Evolutionary conservation across 2,329 filamentous ascomycete species (phyloP), one percentile per base, ranked within the genome.

Genomic region (Alternaria incomplexa): DNA sequence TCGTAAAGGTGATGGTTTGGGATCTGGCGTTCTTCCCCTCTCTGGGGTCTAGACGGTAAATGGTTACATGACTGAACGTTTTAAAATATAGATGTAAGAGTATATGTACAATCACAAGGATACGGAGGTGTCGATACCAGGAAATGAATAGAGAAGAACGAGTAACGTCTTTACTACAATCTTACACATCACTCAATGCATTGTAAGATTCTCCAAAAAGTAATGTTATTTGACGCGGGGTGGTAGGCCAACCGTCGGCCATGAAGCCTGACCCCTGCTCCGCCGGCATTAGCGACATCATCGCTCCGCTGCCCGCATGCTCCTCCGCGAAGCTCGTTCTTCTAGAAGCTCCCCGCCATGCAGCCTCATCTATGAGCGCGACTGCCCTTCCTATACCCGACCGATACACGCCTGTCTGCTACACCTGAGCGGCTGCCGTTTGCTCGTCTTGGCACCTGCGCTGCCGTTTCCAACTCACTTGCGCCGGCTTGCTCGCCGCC

Each of bases 281-380:
- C 47, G 56, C 60, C 30, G 44, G 48, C 32, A 46, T 62, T 62
- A 40, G 59, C 59, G 59, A 62, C 48, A 28, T 62, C 32, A 53
- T 47, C 57, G 59, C 55, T 62, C 59, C 59, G 48, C 30, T 52
- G 52, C 52, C 52, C 32, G 60, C 56, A 59, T 62, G 66, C 64
- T 70, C 62, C 67, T 67, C 63, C 58, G 64, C 62, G 56, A 60
- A 55, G 60, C 61, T 66, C 56, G 58, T 57, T 55, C 54, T 59
- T 50, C 50, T 36, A 52, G 28, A 48, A 43, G 50, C 53, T 65
- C 65, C 66, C 63, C 66, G 50, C 65, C 53, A 70, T 68, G 64
- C 56, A 28, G 36, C 56, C 60, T 62, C n/a, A 56, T 58, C 3
- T 22, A 61, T 63, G 53, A 54, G 44, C 36, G 40, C 32, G 58